Percentiles rank a stretch among this genome's conserved stretches.
Evolutionary conservation across 83 land plant genomes (phyloP).

Genomic region (Thuja plicata): DNA sequence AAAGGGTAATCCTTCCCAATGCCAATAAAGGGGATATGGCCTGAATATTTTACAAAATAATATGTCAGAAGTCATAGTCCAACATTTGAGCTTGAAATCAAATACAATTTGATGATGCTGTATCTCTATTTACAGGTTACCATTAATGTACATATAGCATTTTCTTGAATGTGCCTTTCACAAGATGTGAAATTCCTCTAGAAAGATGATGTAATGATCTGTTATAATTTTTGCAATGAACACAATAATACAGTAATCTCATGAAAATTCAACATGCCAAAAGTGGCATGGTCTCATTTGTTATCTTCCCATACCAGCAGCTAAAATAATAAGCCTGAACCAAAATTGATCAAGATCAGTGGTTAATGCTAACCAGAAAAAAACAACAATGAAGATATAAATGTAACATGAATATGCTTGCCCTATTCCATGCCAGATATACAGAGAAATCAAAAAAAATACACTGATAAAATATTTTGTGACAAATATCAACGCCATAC

Average conservation of each 20-base stretch:
- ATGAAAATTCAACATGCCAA: slow-evolving; percentile 9
- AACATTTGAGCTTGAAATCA: background rate
- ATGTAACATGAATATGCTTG: background rate
- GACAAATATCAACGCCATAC: background rate
- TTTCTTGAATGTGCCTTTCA: background rate
- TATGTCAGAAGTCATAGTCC: background rate
- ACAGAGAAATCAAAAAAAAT: background rate
- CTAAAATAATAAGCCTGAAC: slow-evolving; percentile 19
- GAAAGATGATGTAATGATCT: background rate
- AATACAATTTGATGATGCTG: background rate
- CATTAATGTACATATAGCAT: background rate
- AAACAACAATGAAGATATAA: background rate
- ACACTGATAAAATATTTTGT: background rate
- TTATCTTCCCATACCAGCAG: background rate
- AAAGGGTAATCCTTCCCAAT: background rate
- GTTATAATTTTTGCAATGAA: background rate
- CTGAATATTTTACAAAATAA: slow-evolving; percentile 1
- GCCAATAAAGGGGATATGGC: background rate
- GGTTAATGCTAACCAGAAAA: background rate
- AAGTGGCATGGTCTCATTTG: slow-evolving; percentile 14
- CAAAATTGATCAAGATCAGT: background rate
- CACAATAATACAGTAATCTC: background rate
- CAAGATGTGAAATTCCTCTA: background rate
- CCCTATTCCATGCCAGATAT: background rate
- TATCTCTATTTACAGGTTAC: background rate